These are phyloP conservation scores for Phytophthora podocarpi DNA, from an alignment of 352 stramenopile genomes.

Conservation along the genomic window DNA sequence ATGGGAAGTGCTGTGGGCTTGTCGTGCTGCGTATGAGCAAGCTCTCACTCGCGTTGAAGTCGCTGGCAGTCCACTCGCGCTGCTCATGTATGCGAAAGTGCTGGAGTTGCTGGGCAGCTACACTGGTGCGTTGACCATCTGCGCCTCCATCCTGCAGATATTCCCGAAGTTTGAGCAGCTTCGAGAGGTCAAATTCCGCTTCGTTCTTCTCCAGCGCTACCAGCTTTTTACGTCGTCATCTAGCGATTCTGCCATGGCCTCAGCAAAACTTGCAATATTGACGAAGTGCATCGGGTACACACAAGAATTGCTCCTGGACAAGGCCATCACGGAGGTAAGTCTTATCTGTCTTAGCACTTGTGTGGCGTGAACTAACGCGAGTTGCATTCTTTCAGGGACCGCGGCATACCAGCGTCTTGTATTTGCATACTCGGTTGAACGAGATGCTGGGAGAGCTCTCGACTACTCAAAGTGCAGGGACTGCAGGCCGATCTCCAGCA, in stretches of 20 bases:
- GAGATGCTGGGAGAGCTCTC: constrained; percentile 46
- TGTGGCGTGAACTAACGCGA: not conserved
- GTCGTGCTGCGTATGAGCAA: constrained; percentile 61
- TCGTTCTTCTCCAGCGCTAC: constrained; percentile 63
- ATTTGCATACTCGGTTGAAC: constrained; percentile 65
- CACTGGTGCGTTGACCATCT: constrained; percentile 49
- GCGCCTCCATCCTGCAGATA: constrained; percentile 52
- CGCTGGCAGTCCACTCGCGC: constrained; percentile 45
- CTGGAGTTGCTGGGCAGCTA: constrained; percentile 60
- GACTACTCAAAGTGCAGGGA: too few relatives aligned
- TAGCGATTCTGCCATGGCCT: not conserved
- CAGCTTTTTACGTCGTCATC: constrained; percentile 42
- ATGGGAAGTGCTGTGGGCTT: constrained; percentile 71
- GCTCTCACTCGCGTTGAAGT: constrained; percentile 58
- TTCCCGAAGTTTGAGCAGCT: constrained; percentile 56
- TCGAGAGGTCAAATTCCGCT: constrained; percentile 49
- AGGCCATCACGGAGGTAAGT: constrained; percentile 36
- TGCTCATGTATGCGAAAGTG: constrained; percentile 60
- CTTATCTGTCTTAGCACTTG: not conserved
- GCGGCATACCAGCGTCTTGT: constrained; percentile 54
- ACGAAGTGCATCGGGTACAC: constrained; percentile 59
- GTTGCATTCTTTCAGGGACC: constrained; percentile 25
- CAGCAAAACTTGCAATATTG: constrained; percentile 35
- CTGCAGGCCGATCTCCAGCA: too few relatives aligned
- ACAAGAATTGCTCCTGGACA: constrained; percentile 54